Percentiles rank a stretch among this genome's conserved stretches.
Evolutionary conservation across 2,329 filamentous ascomycete species (phyloP).

Genomic region (Seiridium unicorne): DNA sequence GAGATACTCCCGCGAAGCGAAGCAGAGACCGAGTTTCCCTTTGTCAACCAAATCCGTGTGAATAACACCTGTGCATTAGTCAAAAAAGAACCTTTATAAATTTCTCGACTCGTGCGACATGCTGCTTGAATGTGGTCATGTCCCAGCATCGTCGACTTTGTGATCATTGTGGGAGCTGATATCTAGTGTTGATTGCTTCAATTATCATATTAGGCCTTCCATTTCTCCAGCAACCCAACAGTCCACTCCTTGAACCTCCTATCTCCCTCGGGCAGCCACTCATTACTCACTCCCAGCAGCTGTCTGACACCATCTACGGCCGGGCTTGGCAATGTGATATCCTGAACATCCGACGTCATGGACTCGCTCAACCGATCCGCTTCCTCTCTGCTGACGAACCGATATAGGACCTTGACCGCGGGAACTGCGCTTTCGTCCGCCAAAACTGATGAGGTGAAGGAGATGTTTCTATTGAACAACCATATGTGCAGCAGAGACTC

Average conservation of each 20-base stretch:
- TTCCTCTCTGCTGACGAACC: conserved; percentile 37
- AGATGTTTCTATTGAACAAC: conserved; percentile 55
- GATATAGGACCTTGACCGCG: conserved; percentile 56
- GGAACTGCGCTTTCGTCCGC: conserved; percentile 13
- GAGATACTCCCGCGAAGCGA: conserved; percentile 19
- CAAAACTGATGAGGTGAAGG: conserved; percentile 43
- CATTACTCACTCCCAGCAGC: conserved; percentile 46
- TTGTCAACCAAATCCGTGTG: conserved; percentile 50
- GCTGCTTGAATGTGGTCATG: too few relatives aligned
- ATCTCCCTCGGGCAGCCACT: conserved; percentile 53
- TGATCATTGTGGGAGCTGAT: too few relatives aligned
- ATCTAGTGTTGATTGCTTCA: background rate
- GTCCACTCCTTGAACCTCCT: conserved; percentile 64
- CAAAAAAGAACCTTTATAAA: conserved; percentile 32
- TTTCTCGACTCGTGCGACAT: background rate
- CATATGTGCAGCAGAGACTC: conserved; percentile 44
- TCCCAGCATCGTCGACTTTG: too few relatives aligned
- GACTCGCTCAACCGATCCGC: conserved; percentile 49
- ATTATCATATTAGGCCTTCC: conserved; percentile 19
- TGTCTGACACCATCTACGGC: conserved; percentile 44
- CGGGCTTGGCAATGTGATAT: conserved; percentile 51
- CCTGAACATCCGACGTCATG: conserved; percentile 56
- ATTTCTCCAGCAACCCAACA: conserved; percentile 61
- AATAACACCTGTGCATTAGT: conserved; percentile 62
- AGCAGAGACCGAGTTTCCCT: conserved; percentile 42